Percentiles rank a stretch among this genome's conserved stretches.
Evolutionary conservation across 345 rosid species (phyloP).

Genomic region (Salix purpurea): DNA sequence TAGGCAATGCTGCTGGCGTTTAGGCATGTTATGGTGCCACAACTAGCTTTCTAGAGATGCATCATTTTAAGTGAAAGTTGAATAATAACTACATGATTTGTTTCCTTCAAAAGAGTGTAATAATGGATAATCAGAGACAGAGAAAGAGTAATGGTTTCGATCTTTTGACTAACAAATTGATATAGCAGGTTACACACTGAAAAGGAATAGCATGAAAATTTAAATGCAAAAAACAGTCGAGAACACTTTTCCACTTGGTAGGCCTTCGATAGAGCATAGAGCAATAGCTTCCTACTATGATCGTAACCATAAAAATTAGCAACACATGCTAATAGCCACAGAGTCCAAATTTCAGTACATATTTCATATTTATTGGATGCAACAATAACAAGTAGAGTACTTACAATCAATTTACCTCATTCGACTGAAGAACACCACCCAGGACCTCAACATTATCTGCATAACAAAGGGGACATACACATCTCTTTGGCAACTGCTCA

Average conservation of each 20-base stretch:
- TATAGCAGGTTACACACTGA: too few species aligned
- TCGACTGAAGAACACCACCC: slow-evolving; percentile 40
- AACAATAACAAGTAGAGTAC: slow-evolving; percentile 12
- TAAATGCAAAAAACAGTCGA: too few species aligned
- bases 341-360: neutral
- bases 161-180: too few species aligned
- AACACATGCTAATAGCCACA: neutral
- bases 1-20: slow-evolving; percentile 1
- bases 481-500: slow-evolving; percentile 56
- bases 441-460: slow-evolving; percentile 50
- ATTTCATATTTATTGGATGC: neutral
- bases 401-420: slow-evolving; percentile 37
- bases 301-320: neutral
- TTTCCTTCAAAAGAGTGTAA: too few species aligned
- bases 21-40: slow-evolving; percentile 4
- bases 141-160: too few species aligned
- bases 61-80: slow-evolving; percentile 3
- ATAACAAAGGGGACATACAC: slow-evolving; percentile 56
- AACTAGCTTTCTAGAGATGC: slow-evolving; percentile 9
- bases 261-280: too few species aligned
- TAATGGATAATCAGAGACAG: too few species aligned
- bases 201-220: too few species aligned
- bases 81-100: slow-evolving; percentile 17
- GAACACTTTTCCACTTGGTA: too few species aligned
- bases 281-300: too few species aligned